Conservation (phyloP, 176 grass and related monocot genomes). For the Phragmites australis region DNA sequence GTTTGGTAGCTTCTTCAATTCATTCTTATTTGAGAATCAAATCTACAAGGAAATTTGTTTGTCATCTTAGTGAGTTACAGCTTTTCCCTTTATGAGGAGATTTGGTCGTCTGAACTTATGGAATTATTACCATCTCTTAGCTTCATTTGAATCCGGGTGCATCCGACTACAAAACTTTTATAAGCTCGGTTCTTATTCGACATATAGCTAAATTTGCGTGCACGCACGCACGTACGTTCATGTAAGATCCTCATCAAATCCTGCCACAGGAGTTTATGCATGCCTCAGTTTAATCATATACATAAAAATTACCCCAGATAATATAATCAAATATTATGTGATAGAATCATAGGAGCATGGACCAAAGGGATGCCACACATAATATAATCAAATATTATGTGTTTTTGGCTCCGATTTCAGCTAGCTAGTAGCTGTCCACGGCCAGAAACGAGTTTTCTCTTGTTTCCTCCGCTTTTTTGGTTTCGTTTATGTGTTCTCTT, state of each 20-base stretch:
- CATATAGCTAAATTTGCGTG: slow-evolving; percentile 16
- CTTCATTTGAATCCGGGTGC: not conserved
- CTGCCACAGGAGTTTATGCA: slow-evolving; percentile 31
- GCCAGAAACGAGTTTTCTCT: too few relatives aligned
- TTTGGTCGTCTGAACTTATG: too few relatives aligned
- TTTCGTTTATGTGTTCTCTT: too few relatives aligned
- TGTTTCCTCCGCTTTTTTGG: too few relatives aligned
- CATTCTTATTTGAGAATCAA: not conserved
- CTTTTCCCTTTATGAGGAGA: too few relatives aligned
- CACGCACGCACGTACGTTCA: slow-evolving; percentile 18
- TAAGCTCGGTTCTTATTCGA: not conserved
- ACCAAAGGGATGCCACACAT: too few relatives aligned
- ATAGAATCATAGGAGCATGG: not conserved
- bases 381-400: too few relatives aligned
- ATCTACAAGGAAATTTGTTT: too few relatives aligned
- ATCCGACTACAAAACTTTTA: not conserved
- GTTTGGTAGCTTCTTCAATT: not conserved
- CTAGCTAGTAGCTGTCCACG: too few relatives aligned
- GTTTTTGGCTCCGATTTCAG: too few relatives aligned
- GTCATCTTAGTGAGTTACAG: too few relatives aligned
- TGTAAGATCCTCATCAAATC: slow-evolving; percentile 44
- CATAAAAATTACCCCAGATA: not conserved
- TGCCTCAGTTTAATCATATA: slow-evolving; percentile 6
- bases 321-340: slow-evolving; percentile 7
- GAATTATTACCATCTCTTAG: not conserved